Conservation (phyloP, 2,329 filamentous ascomycete genomes). For the Plenodomus biglobosus region DNA sequence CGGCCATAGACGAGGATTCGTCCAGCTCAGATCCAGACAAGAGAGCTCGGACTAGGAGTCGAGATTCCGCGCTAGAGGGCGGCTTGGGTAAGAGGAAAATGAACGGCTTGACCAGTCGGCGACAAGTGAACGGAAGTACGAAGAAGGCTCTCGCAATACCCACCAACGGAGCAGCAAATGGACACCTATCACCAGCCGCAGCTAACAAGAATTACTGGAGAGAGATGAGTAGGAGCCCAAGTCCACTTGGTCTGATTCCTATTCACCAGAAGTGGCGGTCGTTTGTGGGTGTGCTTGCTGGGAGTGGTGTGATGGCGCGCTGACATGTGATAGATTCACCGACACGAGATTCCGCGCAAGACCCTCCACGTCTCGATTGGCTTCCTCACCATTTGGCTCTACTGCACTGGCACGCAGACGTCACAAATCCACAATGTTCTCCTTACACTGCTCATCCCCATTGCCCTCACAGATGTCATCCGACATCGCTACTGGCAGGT, state of each 20-base stretch:
- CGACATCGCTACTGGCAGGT: slow-evolving; percentile 79
- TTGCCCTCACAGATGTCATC: slow-evolving; percentile 77
- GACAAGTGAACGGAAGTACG: slow-evolving; percentile 34
- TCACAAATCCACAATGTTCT: slow-evolving; percentile 80
- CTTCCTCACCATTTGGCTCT: slow-evolving; percentile 87
- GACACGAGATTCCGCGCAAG: slow-evolving; percentile 95
- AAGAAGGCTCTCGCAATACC: slow-evolving; percentile 46
- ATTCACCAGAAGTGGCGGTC: slow-evolving; percentile 90
- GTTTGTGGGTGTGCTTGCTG: slow-evolving; percentile 60
- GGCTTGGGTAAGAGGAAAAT: slow-evolving; percentile 47
- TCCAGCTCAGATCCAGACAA: slow-evolving; percentile 57
- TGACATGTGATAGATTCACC: slow-evolving; percentile 61
- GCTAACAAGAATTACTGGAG: slow-evolving; percentile 75
- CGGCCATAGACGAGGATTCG: slow-evolving; percentile 64
- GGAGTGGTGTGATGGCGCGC: neutral
- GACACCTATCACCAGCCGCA: slow-evolving; percentile 68
- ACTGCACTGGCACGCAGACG: slow-evolving; percentile 75
- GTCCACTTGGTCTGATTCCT: slow-evolving; percentile 89
- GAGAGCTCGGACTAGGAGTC: slow-evolving; percentile 68
- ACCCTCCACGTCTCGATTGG: slow-evolving; percentile 93
- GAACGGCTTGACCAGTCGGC: slow-evolving; percentile 56
- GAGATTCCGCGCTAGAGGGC: slow-evolving; percentile 61
- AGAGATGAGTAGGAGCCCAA: slow-evolving; percentile 87
- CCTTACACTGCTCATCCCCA: slow-evolving; percentile 77
- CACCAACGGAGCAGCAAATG: slow-evolving; percentile 57